Percentiles rank a stretch among this genome's conserved stretches.
These are phyloP conservation scores for Rhizopus microsporus DNA, from an alignment of 371 early-diverging fungal genomes.

Conservation along the genomic window DNA sequence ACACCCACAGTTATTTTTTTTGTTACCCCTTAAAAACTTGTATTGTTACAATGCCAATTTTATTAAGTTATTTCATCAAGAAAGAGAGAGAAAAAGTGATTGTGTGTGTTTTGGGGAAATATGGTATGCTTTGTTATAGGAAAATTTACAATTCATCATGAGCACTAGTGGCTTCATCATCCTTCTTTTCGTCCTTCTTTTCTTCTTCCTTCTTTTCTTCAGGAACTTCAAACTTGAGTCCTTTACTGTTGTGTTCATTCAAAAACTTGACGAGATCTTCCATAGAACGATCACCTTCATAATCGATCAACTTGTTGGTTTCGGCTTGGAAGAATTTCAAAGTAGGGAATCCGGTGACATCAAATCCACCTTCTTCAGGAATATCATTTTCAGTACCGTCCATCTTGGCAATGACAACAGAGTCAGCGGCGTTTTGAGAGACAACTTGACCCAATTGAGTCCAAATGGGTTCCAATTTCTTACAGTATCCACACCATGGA, in stretches of 20 bases:
- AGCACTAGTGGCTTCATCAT: slow-evolving; percentile 25
- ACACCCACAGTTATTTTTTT: no score
- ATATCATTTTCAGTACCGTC: slow-evolving; percentile 94
- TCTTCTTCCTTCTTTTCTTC: slow-evolving; percentile 7
- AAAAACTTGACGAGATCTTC: slow-evolving; percentile 79
- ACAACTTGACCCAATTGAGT: slow-evolving; percentile 64
- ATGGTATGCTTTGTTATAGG: not conserved
- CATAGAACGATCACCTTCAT: slow-evolving; percentile 77
- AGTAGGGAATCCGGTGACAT: slow-evolving; percentile 90
- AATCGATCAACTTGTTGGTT: slow-evolving; percentile 77
- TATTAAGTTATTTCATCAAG: not conserved
- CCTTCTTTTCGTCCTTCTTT: slow-evolving; percentile 25
- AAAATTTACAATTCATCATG: slow-evolving; percentile 68
- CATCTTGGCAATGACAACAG: slow-evolving; percentile 88
- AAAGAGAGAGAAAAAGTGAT: not conserved
- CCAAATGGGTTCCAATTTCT: slow-evolving; percentile 84
- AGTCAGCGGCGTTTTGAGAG: slow-evolving; percentile 35
- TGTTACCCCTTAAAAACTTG: not conserved
- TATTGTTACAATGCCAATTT: not conserved
- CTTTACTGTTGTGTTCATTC: slow-evolving; percentile 57
- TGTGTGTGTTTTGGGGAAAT: not conserved
- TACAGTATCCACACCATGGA: slow-evolving; percentile 95
- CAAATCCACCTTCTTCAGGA: slow-evolving; percentile 67
- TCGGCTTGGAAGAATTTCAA: slow-evolving; percentile 87
- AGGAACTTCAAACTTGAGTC: slow-evolving; percentile 16